Evolutionary conservation across 495 filamentous ascomycete genomes (phyloP).

Genomic region (Xylaria curta): DNA sequence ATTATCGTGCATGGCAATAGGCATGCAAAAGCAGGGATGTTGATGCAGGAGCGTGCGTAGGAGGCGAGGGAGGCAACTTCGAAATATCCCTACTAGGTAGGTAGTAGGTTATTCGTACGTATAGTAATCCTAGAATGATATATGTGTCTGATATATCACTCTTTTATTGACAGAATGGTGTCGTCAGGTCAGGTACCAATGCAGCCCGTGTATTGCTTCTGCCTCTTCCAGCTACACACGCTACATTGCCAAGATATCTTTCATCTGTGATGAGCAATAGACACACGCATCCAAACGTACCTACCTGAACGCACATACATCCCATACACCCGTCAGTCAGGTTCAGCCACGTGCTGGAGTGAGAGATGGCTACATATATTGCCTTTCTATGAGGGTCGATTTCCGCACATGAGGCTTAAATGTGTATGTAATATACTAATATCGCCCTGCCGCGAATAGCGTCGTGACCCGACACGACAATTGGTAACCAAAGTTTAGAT

Average conservation of each 20-base stretch:
- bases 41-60: background rate
- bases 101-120: background rate
- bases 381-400: background rate
- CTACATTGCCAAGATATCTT: background rate
- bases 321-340: background rate
- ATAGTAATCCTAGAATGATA: background rate
- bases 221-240: background rate
- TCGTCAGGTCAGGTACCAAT: conserved; percentile 22
- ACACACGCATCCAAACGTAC: background rate
- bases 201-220: background rate
- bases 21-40: background rate
- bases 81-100: background rate
- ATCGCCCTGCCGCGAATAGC: background rate
- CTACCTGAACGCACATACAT: no score
- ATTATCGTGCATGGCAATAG: background rate
- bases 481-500: background rate
- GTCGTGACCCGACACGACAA: background rate
- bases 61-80: background rate
- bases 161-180: background rate
- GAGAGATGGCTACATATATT: background rate
- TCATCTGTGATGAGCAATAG: background rate
- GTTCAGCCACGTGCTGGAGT: conserved; percentile 8
- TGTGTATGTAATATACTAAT: background rate
- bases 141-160: conserved; percentile 3
- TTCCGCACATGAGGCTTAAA: background rate